Base-by-base conservation (phyloP, 441 rosid genomes). In the Hura crepitans region DNA sequence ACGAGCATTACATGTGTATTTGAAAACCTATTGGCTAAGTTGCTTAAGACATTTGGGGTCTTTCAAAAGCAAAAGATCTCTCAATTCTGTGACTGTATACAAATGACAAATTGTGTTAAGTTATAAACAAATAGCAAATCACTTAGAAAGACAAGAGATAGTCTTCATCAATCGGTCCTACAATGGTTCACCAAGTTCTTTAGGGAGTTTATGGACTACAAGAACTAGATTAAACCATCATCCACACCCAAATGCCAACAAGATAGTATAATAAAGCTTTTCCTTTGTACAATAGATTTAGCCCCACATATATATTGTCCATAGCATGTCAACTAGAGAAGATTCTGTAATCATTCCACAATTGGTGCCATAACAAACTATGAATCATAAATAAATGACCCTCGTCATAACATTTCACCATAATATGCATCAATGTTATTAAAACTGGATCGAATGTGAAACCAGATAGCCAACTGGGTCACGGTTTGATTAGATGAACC, bases 121-220 rank as follows among this genome's bases (percentile, higher is more conserved):
- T 28, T 8, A 5, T 15, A 30, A 27, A 45, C 55, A 53, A 10
- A 72, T n/a, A 62, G 70, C 70, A 65, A 62, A 39, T 53, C 45
- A 62, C 53, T 15, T 15, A 15, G 57, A 23, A 57, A 23, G 71
- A 56, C 50, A 12, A 22, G 27, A 42, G 42, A 47, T 5, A 37
- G 47, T 57, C 28, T 28, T 39, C 31, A 7, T 37, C 31, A 27
- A 47, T 10, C 13, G 53, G 7, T 50, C 59, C 65, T 47, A 43
- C 18, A 55, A 28, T 8, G 43, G 45, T 39, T 39, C 54, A 53
- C 55, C 55, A 31, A 54, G 54, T 63, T 55, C 55, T 25, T 55
- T 57, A 13, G 10, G 35, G 30, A 54, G 39, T 28, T 46, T 10
- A 33, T 11, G 51, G 77, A 47, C 73, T 25, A 50, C 27, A n/a